Conservation (phyloP, 2,329 filamentous ascomycete species). For the Byssochlamys sp. region DNA sequence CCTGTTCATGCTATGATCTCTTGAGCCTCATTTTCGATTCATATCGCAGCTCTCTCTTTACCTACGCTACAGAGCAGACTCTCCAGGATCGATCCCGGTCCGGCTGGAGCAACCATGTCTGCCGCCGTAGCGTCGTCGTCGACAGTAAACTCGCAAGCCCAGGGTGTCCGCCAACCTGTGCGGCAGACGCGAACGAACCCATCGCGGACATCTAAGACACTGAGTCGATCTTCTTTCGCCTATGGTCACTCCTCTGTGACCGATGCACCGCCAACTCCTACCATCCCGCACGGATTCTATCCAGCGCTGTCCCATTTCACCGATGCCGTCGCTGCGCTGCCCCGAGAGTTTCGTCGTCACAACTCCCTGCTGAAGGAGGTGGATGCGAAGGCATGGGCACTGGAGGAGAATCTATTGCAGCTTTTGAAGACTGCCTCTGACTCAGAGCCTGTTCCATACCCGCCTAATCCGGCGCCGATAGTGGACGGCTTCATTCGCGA, state of each 20-base stretch:
- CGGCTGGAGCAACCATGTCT: slow-evolving; percentile 14
- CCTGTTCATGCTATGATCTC: neutral
- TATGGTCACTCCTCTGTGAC: slow-evolving; percentile 23
- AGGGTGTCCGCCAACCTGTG: slow-evolving; percentile 25
- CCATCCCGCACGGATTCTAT: slow-evolving; percentile 45
- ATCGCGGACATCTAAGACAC: slow-evolving; percentile 39
- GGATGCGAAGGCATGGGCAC: slow-evolving; percentile 86
- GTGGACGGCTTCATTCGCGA: slow-evolving; percentile 25
- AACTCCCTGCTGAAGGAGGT: slow-evolving; percentile 95
- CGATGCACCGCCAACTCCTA: slow-evolving; percentile 18
- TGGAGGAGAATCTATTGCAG: slow-evolving; percentile 71
- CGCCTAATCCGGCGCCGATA: slow-evolving; percentile 27
- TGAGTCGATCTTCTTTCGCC: slow-evolving; percentile 31
- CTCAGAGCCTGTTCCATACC: slow-evolving; percentile 23
- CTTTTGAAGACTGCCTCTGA: slow-evolving; percentile 47
- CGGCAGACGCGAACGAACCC: slow-evolving; percentile 43
- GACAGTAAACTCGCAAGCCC: slow-evolving; percentile 19
- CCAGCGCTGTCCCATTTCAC: slow-evolving; percentile 68
- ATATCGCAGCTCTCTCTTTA: neutral
- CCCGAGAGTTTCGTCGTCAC: slow-evolving; percentile 88
- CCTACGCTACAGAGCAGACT: neutral
- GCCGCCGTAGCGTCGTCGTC: slow-evolving; percentile 19
- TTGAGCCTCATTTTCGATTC: neutral
- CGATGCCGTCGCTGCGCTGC: slow-evolving; percentile 81
- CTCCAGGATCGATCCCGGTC: neutral